Evolutionary conservation across 768 basidiomycete genomes (phyloP), one percentile per base, ranked within the genome.

Genomic region (Boletus patriciae): DNA sequence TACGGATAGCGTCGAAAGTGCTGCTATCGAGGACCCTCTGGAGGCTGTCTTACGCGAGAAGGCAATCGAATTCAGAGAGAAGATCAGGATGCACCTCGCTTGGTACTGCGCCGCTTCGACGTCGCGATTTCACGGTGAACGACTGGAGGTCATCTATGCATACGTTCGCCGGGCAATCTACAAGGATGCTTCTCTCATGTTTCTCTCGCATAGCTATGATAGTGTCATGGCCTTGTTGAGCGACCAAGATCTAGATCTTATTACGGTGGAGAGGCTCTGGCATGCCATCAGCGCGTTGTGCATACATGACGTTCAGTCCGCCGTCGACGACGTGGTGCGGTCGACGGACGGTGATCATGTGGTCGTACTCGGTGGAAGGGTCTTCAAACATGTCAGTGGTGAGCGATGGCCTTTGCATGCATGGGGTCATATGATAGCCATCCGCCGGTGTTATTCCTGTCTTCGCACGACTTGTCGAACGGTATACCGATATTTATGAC

Each of bases 151-250:
- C 53, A 70, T 77, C 50, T 63, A 62, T 52, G 73, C 76, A 25
- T 76, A 68, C 51, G 66, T 77, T 46, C 74, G 73, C 15, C 69
- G 75, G 18, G 74, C 69, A 21, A 64, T 77, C 31, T 74, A 70
- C 56, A 72, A 66, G 29, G 73, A 77, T 53, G 61, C 72, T 46
- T 66, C 68, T 23, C 70, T 77, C n/a, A 74, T 74, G 68, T 65
- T 75, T 46, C 62, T 71, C 37, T 68, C 75, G 3, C 73, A 75
- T 51, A 69, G 59, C 54, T 76, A 76, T 48, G 54, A 60, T 13
- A 63, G 60, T 44, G 72, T 70, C 42, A 56, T 57, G 59, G 60
- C 62, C 13, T 55, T 77, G 50, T 58, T 77, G 40, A 66, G 47
- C 45, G 72, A 73, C 43, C 34, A 64, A 13, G 53, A 61, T 13